A percentile compares a stretch with the other conserved stretches of the same genome.
phyloP scores from a whole-genome alignment of 1,284 basidiomycete genomes.

The Paramarasmius palmivorus region DNA sequence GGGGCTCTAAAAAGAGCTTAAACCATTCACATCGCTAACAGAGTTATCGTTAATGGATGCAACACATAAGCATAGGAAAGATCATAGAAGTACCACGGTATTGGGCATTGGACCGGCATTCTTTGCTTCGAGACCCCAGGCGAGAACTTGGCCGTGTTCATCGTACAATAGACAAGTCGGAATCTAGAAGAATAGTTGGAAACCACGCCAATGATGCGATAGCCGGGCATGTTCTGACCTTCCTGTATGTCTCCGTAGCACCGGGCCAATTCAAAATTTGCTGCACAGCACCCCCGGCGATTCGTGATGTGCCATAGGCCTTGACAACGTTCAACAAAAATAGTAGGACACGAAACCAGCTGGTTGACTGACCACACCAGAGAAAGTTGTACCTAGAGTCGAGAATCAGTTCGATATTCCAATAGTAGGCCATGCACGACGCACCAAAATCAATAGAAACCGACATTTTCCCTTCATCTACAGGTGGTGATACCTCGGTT shows the following conservation, averaged over 20 bases:
- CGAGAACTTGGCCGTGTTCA: conserved; percentile 63
- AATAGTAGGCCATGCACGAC: conserved; percentile 19
- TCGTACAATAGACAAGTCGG: conserved; percentile 80
- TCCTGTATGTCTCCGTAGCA: conserved; percentile 76
- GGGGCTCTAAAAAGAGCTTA: conserved; percentile 81
- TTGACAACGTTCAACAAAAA: conserved; percentile 25
- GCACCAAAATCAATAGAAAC: conserved; percentile 79
- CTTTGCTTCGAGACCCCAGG: conserved; percentile 82
- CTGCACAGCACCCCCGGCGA: conserved; percentile 72
- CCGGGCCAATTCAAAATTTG: conserved; percentile 81
- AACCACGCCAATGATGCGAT: not conserved
- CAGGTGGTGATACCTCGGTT: conserved; percentile 13
- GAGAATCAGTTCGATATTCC: conserved; percentile 1
- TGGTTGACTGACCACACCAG: conserved; percentile 71
- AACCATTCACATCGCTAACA: conserved; percentile 34
- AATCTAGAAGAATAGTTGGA: conserved; percentile 34
- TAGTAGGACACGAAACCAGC: not conserved
- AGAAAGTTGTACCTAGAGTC: conserved; percentile 72
- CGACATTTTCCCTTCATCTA: conserved; percentile 68
- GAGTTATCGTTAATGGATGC: not conserved
- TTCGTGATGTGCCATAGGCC: conserved; percentile 82
- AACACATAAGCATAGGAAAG: not conserved
- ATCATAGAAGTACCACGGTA: conserved; percentile 39
- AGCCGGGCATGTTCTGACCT: conserved; percentile 37
- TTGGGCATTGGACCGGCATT: conserved; percentile 68